Base-by-base conservation (phyloP, 805 yeast genomes). In the Lachancea waltii region DNA sequence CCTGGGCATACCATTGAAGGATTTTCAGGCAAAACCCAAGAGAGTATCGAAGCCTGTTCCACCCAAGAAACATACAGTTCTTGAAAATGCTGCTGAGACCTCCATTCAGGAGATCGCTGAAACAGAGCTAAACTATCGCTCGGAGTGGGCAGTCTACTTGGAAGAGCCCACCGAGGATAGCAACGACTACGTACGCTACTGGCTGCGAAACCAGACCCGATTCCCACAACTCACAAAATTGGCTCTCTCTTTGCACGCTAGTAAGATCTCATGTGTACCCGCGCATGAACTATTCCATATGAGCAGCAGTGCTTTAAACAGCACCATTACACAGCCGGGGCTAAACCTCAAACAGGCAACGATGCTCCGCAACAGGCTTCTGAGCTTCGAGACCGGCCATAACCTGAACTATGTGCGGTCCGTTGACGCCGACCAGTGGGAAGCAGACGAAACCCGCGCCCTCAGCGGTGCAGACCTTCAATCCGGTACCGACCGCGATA, bases 121-220 rank as follows among this genome's bases (percentile, higher is more conserved):
- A 31, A 25, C 17, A 8, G 31, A 27, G 8, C n/a, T 34, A 31
- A 29, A 19, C 15, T 20, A 16, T 5, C 30, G n/a, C 7, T 34
- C 37, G 14, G 48, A 44, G 27, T 44, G 48, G 48, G 40, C 36
- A 19, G 7, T 42, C 17, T 44, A 42, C 21, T 20, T 45, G 38
- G 42, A 32, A 19, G 48, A 45, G 35, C 44, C 44, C n/a, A 23
- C 32, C 18, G 44, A 42, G 27, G 21, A 33, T 14, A 32, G 27
- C 25, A 28, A 26, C n/a, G 39, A 29, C 22, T 36, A 30, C 17
- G 38, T 42, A 7, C 40, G 39, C 15, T 45, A 45, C 27, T 45
- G 48, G 48, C 34, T 45, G 14, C 33, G 34, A 19, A 45, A 42
- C 32, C 48, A 44, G 40, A 38, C 32, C 24, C 36, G 33, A 31